Percentiles rank a stretch among this genome's conserved stretches.
Evolutionary conservation across 2,329 filamentous ascomycete species (phyloP).

Genomic region (Pleoardoris graminearum): DNA sequence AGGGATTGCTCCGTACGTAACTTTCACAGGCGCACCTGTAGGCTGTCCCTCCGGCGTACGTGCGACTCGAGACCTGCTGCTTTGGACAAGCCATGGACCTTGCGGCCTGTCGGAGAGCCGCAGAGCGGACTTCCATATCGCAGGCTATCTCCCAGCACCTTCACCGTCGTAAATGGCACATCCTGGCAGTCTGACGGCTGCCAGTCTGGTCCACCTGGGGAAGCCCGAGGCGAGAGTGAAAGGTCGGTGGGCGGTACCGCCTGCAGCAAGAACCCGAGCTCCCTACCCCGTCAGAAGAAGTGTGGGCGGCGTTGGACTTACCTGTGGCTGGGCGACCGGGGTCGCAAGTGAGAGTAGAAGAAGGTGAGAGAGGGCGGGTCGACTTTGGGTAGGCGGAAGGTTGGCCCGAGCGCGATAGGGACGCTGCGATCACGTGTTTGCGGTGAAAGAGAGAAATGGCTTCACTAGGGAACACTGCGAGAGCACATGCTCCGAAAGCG

Average conservation of each 20-base stretch:
- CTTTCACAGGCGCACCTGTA: not conserved
- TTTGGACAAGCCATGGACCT: not conserved
- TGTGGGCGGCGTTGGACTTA: too few relatives aligned
- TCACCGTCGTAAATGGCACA: not conserved
- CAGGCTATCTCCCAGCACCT: not conserved
- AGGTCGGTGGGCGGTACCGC: not conserved
- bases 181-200: not conserved
- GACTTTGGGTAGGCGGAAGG: too few relatives aligned
- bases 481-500: too few relatives aligned
- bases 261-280: not conserved
- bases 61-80: not conserved
- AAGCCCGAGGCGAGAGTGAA: not conserved
- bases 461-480: too few relatives aligned
- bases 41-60: not conserved
- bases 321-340: too few relatives aligned
- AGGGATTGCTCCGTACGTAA: not conserved
- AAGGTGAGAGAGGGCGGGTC: too few relatives aligned
- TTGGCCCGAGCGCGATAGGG: too few relatives aligned
- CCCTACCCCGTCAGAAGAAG: too few relatives aligned
- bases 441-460: too few relatives aligned
- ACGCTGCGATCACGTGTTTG: too few relatives aligned
- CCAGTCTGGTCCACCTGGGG: not conserved
- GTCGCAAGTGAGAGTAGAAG: too few relatives aligned
- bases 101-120: not conserved
- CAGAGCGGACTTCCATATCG: not conserved